A percentile compares a stretch with the other conserved stretches of the same genome.
phyloP scores from a whole-genome alignment of 225 moss, liverwort and hornwort species.

The Physcomitrellopsis africana region DNA sequence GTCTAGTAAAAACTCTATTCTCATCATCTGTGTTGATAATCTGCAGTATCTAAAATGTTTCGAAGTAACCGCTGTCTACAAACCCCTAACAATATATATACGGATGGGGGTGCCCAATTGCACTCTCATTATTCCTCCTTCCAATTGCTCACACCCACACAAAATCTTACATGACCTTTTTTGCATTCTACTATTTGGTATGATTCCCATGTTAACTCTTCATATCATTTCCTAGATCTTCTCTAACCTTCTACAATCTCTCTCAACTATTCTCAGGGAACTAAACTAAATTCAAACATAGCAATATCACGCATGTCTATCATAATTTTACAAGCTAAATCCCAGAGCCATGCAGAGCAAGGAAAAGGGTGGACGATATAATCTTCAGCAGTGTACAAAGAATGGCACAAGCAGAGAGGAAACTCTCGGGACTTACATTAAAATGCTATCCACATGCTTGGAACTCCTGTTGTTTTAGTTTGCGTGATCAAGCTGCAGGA shows the following conservation, averaged over 20 bases:
- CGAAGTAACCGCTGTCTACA: slow-evolving; percentile 38
- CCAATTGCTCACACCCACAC: slow-evolving; percentile 59
- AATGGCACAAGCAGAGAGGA: slow-evolving; percentile 30
- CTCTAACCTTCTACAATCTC: slow-evolving; percentile 5
- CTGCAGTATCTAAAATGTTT: slow-evolving; percentile 45
- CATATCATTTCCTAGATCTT: slow-evolving; percentile 31
- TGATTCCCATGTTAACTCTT: slow-evolving; percentile 23
- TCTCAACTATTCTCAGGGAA: slow-evolving; percentile 23
- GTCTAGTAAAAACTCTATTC: slow-evolving; percentile 51
- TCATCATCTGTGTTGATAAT: slow-evolving; percentile 36
- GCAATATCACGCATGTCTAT: slow-evolving; percentile 44
- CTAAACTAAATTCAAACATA: slow-evolving; percentile 33
- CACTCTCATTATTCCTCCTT: slow-evolving; percentile 65
- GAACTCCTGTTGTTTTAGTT: slow-evolving; percentile 1
- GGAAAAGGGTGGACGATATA: slow-evolving; percentile 35
- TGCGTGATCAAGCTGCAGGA: not conserved
- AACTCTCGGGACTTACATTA: slow-evolving; percentile 41
- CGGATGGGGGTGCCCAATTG: slow-evolving; percentile 61
- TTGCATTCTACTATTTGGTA: not conserved
- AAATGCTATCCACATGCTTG: slow-evolving; percentile 20
- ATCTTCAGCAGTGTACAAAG: slow-evolving; percentile 48
- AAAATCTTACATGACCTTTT: slow-evolving; percentile 49
- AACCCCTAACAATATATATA: slow-evolving; percentile 51
- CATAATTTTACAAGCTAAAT: slow-evolving; percentile 59
- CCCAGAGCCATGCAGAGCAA: slow-evolving; percentile 32